Evolutionary conservation across 768 basidiomycete species (phyloP), one percentile per base, ranked within the genome.

Genomic region (Cystofilobasidium capitatum): DNA sequence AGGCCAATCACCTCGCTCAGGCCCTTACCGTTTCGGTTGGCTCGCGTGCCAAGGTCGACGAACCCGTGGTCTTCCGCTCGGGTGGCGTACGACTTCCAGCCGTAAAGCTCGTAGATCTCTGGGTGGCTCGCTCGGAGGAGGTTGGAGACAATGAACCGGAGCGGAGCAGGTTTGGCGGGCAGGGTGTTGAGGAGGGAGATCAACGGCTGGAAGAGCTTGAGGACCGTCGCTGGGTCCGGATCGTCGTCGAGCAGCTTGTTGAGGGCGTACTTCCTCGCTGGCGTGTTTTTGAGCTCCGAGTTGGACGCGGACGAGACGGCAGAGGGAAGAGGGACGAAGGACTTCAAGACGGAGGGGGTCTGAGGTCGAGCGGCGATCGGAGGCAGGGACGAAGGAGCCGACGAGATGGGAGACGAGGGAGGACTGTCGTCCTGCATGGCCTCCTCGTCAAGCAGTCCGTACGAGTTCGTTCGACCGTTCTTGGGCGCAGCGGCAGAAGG

Each of bases 251-350:
- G 44, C 13, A 51, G 42, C n/a, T 33, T 58, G 12, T 44, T 35
- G 45, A 66, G 45, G 35, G 58, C 57, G 36, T 60, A 45, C 45
- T 66, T 66, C 44, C 65, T 57, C 16, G 65, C 57, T 9, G 65
- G 58, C 10, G 42, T 42, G 45, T n/a, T 47, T 36, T 8, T 17
- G 1, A 24, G 14, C 12, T 8, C 22, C n/a, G n/a, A n/a, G n/a
- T n/a, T n/a, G n/a, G n/a, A n/a, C n/a, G n/a, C n/a, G n/a, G n/a
- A n/a, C n/a, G n/a, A n/a, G n/a, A n/a, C n/a, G n/a, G n/a, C n/a
- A n/a, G n/a, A n/a, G n/a, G n/a, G n/a, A n/a, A n/a, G n/a, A n/a
- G n/a, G n/a, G n/a, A n/a, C n/a, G n/a, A n/a, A n/a, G n/a, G n/a
- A n/a, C n/a, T n/a, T n/a, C n/a, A n/a, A n/a, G n/a, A n/a, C n/a